These are phyloP conservation scores for Claviceps africana DNA, from an alignment of 2,329 filamentous ascomycete genomes.

Conservation along the genomic window DNA sequence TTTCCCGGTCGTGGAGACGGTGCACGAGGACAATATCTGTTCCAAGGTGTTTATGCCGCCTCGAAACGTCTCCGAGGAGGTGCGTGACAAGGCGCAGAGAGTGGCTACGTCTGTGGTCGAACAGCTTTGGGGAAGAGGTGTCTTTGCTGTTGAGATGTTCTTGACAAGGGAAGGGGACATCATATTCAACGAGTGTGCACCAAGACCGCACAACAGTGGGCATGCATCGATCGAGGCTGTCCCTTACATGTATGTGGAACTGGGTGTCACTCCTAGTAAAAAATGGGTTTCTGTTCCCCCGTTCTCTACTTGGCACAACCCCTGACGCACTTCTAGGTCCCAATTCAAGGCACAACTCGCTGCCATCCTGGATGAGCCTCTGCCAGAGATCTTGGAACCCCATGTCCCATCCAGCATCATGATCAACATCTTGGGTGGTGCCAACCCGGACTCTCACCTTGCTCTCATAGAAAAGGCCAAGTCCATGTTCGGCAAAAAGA, in stretches of 20 bases:
- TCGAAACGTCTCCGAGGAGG: conserved; percentile 46
- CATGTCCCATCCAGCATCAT: conserved; percentile 54
- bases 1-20: conserved; percentile 84
- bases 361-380: conserved; percentile 57
- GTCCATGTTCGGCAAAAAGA: conserved; percentile 26
- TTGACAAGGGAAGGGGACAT: conserved; percentile 52
- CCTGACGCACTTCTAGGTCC: conserved; percentile 28
- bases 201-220: conserved; percentile 74
- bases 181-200: conserved; percentile 30
- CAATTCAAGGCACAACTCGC: conserved; percentile 87
- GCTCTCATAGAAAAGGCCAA: conserved; percentile 33
- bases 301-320: background rate
- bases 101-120: conserved; percentile 68
- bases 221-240: conserved; percentile 94
- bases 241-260: conserved; percentile 38
- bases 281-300: too few species aligned
- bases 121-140: conserved; percentile 73
- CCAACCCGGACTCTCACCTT: conserved; percentile 48
- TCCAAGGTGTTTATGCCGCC: conserved; percentile 83
- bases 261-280: background rate
- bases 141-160: conserved; percentile 97
- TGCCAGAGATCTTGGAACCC: conserved; percentile 42
- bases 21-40: conserved; percentile 92
- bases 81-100: conserved; percentile 53
- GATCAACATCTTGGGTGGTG: conserved; percentile 67